Evolutionary conservation across 306 rosid genomes (phyloP).

Genomic region (Begonia loranthoides): DNA sequence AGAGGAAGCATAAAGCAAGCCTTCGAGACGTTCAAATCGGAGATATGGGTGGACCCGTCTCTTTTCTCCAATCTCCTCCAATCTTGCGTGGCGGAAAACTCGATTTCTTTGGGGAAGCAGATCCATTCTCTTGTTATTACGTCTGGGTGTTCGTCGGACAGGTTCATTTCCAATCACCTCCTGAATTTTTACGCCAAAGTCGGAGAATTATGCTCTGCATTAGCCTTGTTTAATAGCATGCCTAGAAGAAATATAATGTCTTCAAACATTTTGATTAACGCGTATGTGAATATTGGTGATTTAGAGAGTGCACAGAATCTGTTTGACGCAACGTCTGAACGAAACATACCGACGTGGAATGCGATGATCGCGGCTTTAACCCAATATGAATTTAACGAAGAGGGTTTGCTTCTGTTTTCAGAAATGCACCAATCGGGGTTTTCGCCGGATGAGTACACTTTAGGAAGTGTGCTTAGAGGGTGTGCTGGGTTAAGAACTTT

Average conservation of each 20-base stretch:
- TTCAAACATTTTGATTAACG: slow-evolving; percentile 65
- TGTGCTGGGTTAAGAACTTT: slow-evolving; percentile 65
- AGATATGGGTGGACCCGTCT: slow-evolving; percentile 54
- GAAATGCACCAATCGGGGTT: slow-evolving; percentile 53
- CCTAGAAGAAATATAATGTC: slow-evolving; percentile 68
- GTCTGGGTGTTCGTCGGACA: slow-evolving; percentile 60
- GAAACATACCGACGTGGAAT: slow-evolving; percentile 79
- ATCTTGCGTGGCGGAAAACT: slow-evolving; percentile 44
- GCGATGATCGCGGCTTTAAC: slow-evolving; percentile 63
- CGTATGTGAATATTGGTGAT: slow-evolving; percentile 32
- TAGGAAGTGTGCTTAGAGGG: slow-evolving; percentile 74
- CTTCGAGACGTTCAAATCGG: slow-evolving; percentile 24
- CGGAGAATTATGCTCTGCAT: slow-evolving; percentile 30
- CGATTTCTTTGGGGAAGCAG: slow-evolving; percentile 46
- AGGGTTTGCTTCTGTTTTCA: slow-evolving; percentile 38
- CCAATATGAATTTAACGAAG: slow-evolving; percentile 52
- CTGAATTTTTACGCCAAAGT: slow-evolving; percentile 66
- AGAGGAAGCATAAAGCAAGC: slow-evolving; percentile 51
- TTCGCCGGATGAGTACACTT: slow-evolving; percentile 60
- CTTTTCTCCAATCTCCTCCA: slow-evolving; percentile 59
- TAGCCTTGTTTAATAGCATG: slow-evolving; percentile 39
- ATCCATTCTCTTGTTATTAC: slow-evolving; percentile 59
- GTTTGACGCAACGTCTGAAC: slow-evolving; percentile 72
- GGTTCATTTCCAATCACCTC: slow-evolving; percentile 67
- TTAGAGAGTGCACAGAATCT: slow-evolving; percentile 40